A percentile compares a stretch with the other conserved stretches of the same genome.
Evolutionary conservation across 768 basidiomycete species (phyloP).

Genomic region (Cystofilobasidium ferigula): DNA sequence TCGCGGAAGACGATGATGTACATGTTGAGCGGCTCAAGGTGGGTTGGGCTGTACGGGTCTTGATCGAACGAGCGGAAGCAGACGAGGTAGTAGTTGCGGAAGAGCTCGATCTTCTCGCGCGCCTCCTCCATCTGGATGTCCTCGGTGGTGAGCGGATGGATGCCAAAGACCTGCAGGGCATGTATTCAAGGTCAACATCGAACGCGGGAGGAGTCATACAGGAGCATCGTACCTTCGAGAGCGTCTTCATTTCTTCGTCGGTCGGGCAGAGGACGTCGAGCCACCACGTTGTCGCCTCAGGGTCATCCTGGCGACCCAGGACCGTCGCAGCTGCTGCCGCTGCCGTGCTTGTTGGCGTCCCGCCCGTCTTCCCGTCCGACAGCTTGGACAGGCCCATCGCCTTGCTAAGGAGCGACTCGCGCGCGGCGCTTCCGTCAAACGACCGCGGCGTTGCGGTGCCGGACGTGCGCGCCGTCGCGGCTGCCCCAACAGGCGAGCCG

Average conservation of each 20-base stretch:
- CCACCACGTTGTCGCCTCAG: slow-evolving; percentile 81
- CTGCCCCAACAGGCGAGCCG: slow-evolving; percentile 84
- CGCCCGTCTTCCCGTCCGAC: slow-evolving; percentile 18
- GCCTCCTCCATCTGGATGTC: slow-evolving; percentile 99
- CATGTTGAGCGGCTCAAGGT: slow-evolving; percentile 98
- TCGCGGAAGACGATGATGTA: slow-evolving; percentile 98
- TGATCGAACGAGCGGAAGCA: slow-evolving; percentile 99
- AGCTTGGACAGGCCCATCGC: slow-evolving; percentile 18
- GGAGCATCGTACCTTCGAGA: slow-evolving; percentile 59
- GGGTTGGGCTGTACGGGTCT: slow-evolving; percentile 90
- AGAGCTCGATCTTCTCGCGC: slow-evolving; percentile 98
- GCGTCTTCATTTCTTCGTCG: slow-evolving; percentile 95
- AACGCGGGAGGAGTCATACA: background rate
- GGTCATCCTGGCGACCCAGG: slow-evolving; percentile 42
- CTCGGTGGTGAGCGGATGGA: slow-evolving; percentile 96
- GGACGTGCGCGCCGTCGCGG: slow-evolving; percentile 77
- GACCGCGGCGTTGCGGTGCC: slow-evolving; percentile 31
- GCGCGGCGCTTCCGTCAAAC: slow-evolving; percentile 22
- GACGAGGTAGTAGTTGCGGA: slow-evolving; percentile 95
- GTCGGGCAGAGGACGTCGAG: slow-evolving; percentile 85
- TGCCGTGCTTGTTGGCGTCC: slow-evolving; percentile 5
- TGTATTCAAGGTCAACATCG: background rate
- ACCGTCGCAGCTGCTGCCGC: background rate
- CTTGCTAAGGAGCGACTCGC: slow-evolving; percentile 29
- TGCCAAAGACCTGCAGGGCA: slow-evolving; percentile 68